Base-by-base conservation (phyloP, 164 flowering plant species). In the Sextonia rubra region DNA sequence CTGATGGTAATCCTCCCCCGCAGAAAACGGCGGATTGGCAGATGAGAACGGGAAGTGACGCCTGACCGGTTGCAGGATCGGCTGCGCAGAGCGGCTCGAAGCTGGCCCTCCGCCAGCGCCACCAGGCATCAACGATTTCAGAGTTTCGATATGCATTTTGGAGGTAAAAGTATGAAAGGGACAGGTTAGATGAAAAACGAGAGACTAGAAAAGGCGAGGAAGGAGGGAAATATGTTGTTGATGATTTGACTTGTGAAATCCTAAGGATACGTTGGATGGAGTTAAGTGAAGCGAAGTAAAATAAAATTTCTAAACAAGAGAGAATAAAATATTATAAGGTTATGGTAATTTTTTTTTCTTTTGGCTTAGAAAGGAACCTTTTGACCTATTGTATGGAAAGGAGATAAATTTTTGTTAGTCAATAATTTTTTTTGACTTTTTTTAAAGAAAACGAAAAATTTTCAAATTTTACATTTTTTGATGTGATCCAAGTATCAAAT, bases 251-350 rank as follows among this genome's bases (percentile, higher is more conserved):
- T n/a, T n/a, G n/a, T n/a, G n/a, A n/a, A n/a, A n/a, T n/a, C n/a
- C n/a, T n/a, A n/a, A n/a, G 87, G 89, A 84, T 87, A 76, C 89
- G 20, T 17, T 91, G 98, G 98, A 93, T 97, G 98, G 98, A 93
- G 91, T 73, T 9, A 32, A 32, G 44, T 32, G n/a, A n/a, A n/a
- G n/a, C n/a, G n/a, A n/a, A n/a, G n/a, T n/a, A n/a, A n/a, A n/a
- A n/a, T n/a, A n/a, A n/a, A n/a, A n/a, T n/a, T n/a, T n/a, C n/a
- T n/a, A n/a, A n/a, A n/a, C n/a, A n/a, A n/a, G n/a, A n/a, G n/a
- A n/a, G n/a, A n/a, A n/a, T n/a, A n/a, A n/a, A n/a, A n/a, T n/a
- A n/a, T n/a, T n/a, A n/a, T n/a, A n/a, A n/a, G n/a, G n/a, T n/a
- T n/a, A n/a, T n/a, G n/a, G n/a, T n/a, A n/a, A n/a, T n/a, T n/a